These are phyloP conservation scores for Tetradesmus obliquus DNA, from an alignment of 139 green algal genomes.

Conservation along the genomic window DNA sequence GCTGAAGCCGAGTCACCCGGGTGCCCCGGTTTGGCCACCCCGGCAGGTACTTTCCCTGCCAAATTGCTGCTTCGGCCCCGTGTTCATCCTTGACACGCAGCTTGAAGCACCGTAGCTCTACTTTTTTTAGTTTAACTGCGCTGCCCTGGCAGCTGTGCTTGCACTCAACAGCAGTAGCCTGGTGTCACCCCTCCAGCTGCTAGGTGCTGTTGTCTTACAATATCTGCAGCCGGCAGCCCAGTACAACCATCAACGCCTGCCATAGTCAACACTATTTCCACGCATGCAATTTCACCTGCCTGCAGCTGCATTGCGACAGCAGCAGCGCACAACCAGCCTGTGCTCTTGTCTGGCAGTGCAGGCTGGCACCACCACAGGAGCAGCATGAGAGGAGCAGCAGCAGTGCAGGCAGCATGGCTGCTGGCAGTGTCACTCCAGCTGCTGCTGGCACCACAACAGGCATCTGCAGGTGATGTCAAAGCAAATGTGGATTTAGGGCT, in stretches of 20 bases:
- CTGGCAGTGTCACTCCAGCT: neutral
- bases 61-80: neutral
- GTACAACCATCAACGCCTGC: neutral
- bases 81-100: neutral
- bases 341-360: neutral
- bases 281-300: neutral
- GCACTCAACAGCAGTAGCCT: neutral
- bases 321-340: neutral
- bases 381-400: neutral
- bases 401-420: neutral
- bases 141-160: neutral
- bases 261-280: neutral
- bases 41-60: neutral
- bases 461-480: neutral
- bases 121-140: too few species aligned
- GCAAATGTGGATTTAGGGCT: too few species aligned
- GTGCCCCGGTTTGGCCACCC: neutral
- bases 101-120: neutral
- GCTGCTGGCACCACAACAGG: neutral
- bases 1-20: neutral
- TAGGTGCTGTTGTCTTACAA: neutral
- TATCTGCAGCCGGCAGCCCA: neutral
- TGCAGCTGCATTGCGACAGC: neutral
- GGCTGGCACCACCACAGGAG: neutral
- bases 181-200: neutral